Evolutionary conservation across 2,329 filamentous ascomycete species (phyloP).

Genomic region (Colletotrichum coccodes): DNA sequence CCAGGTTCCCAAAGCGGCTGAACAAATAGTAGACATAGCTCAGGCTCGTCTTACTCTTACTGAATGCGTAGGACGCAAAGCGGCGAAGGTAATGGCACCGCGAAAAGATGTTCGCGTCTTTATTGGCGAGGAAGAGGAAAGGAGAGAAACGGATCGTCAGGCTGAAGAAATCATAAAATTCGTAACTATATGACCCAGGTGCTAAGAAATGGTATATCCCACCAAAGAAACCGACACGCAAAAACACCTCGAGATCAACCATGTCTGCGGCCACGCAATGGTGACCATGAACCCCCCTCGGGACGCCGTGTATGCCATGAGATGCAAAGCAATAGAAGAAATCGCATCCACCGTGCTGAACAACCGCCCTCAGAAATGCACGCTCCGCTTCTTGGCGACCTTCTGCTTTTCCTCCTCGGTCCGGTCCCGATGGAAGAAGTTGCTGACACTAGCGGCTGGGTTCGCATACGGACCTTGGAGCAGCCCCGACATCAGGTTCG

Average conservation of each 20-base stretch:
- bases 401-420: conserved; percentile 51
- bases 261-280: neutral
- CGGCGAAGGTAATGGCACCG: too few species aligned
- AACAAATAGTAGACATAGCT: too few species aligned
- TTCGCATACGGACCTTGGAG: conserved; percentile 46
- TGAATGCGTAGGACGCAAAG: too few species aligned
- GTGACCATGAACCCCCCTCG: neutral
- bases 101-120: too few species aligned
- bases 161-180: neutral
- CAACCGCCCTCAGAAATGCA: conserved; percentile 49
- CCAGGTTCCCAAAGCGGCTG: too few species aligned
- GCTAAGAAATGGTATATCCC: conserved; percentile 7
- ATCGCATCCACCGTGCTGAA: neutral
- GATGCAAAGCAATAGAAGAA: neutral
- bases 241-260: neutral
- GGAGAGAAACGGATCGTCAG: too few species aligned
- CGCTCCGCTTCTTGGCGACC: conserved; percentile 59
- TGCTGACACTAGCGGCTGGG: conserved; percentile 55
- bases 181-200: neutral
- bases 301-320: conserved; percentile 9
- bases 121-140: too few species aligned
- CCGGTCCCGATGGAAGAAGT: conserved; percentile 51
- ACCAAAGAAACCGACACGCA: neutral
- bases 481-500: conserved; percentile 41
- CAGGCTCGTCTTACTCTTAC: too few species aligned